phyloP scores from a whole-genome alignment of 2,329 filamentous ascomycete species.

The Blumeria graminis region DNA sequence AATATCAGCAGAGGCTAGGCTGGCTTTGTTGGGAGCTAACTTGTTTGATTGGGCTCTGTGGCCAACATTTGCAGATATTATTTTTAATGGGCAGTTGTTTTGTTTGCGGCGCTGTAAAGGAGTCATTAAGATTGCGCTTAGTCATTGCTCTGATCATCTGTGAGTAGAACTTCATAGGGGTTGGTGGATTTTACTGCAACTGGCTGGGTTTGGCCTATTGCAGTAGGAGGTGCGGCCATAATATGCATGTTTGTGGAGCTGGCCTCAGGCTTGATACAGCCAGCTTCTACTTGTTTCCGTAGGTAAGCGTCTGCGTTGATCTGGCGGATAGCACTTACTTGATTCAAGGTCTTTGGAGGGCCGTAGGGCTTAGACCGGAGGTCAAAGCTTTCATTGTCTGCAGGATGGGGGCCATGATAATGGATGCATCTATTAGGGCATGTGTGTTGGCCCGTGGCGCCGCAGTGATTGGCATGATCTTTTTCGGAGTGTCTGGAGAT shows the following conservation, averaged over 20 bases:
- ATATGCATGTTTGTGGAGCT: background rate
- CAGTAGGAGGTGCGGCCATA: background rate
- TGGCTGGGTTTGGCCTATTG: background rate
- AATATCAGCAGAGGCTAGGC: background rate
- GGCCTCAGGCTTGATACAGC: background rate
- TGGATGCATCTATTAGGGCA: background rate
- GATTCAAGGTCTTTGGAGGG: background rate
- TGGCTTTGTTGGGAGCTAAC: background rate
- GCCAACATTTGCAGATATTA: background rate
- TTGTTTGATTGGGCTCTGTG: background rate
- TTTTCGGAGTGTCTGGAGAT: background rate
- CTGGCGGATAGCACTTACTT: background rate
- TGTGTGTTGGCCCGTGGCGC: background rate
- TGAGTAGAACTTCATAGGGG: background rate
- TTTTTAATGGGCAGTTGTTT: background rate
- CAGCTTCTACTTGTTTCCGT: background rate
- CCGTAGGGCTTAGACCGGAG: background rate
- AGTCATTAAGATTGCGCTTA: background rate
- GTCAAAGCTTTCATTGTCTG: background rate
- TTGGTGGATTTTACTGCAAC: background rate
- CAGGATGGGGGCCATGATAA: background rate
- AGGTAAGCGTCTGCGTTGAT: background rate
- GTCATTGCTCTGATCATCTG: background rate
- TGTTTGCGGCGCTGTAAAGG: background rate
- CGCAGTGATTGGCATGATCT: background rate